Evolutionary conservation across 345 rosid genomes (phyloP).

Genomic region (Raphanus sativus): DNA sequence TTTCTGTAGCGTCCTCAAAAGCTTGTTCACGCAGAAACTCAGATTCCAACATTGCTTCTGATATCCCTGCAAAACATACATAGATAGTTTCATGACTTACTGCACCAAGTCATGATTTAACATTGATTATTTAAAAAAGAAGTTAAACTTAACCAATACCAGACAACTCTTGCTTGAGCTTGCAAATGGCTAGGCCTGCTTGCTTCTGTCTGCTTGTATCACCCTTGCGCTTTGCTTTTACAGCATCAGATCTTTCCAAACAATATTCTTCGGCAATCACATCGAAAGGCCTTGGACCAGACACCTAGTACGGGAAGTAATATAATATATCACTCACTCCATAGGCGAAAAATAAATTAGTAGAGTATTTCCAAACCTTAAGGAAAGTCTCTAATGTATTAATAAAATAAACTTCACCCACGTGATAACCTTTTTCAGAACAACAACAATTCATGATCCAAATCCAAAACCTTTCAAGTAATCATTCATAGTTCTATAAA

Average conservation of each 20-base stretch:
- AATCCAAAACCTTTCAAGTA: neutral
- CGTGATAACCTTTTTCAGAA: neutral
- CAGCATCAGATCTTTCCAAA: constrained; percentile 65
- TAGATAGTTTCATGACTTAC: constrained; percentile 35
- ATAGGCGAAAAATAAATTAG: neutral
- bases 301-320: constrained; percentile 41
- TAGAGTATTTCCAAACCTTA: neutral
- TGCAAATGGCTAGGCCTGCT: constrained; percentile 63
- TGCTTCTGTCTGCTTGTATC: constrained; percentile 67
- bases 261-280: constrained; percentile 65
- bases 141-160: constrained; percentile 52
- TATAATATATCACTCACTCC: neutral
- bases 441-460: neutral
- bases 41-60: constrained; percentile 57
- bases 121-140: constrained; percentile 16
- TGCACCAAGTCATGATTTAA: constrained; percentile 16
- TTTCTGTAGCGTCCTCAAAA: constrained; percentile 29
- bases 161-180: constrained; percentile 85
- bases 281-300: constrained; percentile 60
- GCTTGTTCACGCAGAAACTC: constrained; percentile 50
- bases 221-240: constrained; percentile 65
- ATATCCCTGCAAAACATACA: constrained; percentile 57
- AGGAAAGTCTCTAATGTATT: neutral
- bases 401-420: constrained; percentile 7
- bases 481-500: neutral